Conservation (phyloP, 805 yeast genomes). For the Barnettozyma wickerhamii region DNA sequence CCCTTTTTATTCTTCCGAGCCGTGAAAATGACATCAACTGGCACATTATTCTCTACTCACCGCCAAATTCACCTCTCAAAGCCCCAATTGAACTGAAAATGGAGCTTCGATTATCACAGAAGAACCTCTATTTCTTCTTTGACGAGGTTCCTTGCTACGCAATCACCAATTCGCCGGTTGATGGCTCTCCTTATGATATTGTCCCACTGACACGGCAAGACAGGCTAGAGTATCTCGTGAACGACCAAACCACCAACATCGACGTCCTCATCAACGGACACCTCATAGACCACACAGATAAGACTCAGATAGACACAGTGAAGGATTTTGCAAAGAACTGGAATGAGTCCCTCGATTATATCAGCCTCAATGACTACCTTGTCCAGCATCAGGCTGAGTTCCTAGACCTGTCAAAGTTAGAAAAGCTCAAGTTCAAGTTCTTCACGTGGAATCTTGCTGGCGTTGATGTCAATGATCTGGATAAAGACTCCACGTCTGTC, state of each 20-base stretch:
- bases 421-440: constrained; percentile 23
- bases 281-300: constrained; percentile 3
- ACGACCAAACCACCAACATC: constrained; percentile 5
- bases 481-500: constrained; percentile 12
- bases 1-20: no score
- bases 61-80: background rate
- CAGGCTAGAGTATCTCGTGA: constrained; percentile 5
- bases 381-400: constrained; percentile 13
- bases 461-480: constrained; percentile 16
- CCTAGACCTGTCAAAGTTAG: constrained; percentile 13
- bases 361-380: constrained; percentile 16
- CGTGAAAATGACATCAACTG: no score
- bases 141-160: constrained; percentile 8
- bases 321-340: constrained; percentile 8
- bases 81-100: background rate
- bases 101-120: constrained; percentile 4
- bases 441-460: constrained; percentile 39
- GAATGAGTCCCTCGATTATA: constrained; percentile 7
- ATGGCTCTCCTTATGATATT: constrained; percentile 4
- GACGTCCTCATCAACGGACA: constrained; percentile 5
- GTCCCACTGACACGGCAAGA: constrained; percentile 2
- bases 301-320: background rate
- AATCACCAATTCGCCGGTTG: background rate
- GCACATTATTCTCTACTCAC: no score
- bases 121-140: constrained; percentile 7